Percentiles rank a stretch among this genome's conserved stretches.
These are phyloP conservation scores for Metschnikowia lochheadii DNA, from an alignment of 805 yeast species.

Conservation along the genomic window DNA sequence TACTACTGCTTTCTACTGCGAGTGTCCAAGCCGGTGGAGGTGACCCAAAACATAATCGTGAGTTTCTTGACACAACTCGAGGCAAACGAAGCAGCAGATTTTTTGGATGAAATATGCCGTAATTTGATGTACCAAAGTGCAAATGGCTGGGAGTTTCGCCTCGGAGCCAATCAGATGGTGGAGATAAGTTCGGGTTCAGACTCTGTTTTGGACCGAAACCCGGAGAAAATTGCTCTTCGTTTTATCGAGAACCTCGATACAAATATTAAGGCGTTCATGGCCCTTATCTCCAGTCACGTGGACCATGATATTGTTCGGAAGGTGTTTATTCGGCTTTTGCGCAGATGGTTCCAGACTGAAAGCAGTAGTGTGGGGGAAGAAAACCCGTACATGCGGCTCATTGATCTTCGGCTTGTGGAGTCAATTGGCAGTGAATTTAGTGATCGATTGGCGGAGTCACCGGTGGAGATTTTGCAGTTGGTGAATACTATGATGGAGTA, in stretches of 20 bases:
- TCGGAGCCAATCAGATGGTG: conserved; percentile 38
- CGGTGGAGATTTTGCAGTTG: conserved; percentile 50
- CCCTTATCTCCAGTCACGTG: conserved; percentile 43
- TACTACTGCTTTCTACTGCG: conserved; percentile 36
- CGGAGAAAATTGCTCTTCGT: conserved; percentile 25
- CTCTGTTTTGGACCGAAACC: conserved; percentile 5
- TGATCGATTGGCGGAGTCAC: conserved; percentile 50
- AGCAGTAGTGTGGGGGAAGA: conserved; percentile 22
- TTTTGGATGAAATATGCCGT: conserved; percentile 29
- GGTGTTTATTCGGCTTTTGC: conserved; percentile 49
- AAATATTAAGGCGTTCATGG: conserved; percentile 26
- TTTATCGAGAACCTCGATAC: conserved; percentile 29
- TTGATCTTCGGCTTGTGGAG: conserved; percentile 65
- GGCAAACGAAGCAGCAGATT: conserved; percentile 15
- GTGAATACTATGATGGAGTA: conserved; percentile 23
- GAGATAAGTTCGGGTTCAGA: conserved; percentile 21
- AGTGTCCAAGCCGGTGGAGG: conserved; percentile 27
- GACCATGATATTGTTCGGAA: conserved; percentile 45
- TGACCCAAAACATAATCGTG: conserved; percentile 36
- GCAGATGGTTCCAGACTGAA: conserved; percentile 52
- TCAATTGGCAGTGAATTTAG: conserved; percentile 54
- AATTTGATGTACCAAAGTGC: conserved; percentile 31
- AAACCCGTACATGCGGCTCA: conserved; percentile 51
- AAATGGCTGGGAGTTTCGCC: conserved; percentile 37
- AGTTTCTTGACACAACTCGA: conserved; percentile 28